Conservation (phyloP, 495 filamentous ascomycete genomes). For the Penicillium coffeae region DNA sequence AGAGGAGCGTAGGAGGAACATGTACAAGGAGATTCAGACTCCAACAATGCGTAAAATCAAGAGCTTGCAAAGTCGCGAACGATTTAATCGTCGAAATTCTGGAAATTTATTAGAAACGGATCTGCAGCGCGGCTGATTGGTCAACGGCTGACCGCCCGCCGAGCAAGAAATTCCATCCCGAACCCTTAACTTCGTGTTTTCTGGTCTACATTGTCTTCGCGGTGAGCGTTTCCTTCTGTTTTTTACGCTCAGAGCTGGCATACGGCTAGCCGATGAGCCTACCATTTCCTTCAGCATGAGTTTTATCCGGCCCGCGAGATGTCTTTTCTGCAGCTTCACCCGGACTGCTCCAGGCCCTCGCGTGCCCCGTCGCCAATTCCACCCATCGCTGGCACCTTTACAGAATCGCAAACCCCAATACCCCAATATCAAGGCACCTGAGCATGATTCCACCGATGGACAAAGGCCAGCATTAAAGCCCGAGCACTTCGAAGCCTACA, state of each 20-base stretch:
- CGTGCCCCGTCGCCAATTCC: conserved; percentile 50
- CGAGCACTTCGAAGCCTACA: conserved; percentile 60
- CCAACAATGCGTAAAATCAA: conserved; percentile 4
- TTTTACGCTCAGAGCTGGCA: conserved; percentile 21
- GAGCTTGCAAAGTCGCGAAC: conserved; percentile 8
- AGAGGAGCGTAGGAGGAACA: conserved; percentile 21
- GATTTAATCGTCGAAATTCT: conserved; percentile 15
- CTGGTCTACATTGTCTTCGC: conserved; percentile 11
- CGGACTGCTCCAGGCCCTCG: conserved; percentile 39
- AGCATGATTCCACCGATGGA: conserved; percentile 16
- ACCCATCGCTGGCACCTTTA: conserved; percentile 39
- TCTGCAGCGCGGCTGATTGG: conserved; percentile 24
- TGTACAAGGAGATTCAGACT: conserved; percentile 7
- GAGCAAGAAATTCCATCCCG: conserved; percentile 31
- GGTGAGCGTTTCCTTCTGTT: conserved; percentile 11
- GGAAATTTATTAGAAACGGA: conserved; percentile 31
- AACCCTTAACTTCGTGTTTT: conserved; percentile 18
- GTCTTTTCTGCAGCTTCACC: conserved; percentile 52
- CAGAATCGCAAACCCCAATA: conserved; percentile 34
- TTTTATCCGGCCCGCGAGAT: conserved; percentile 54
- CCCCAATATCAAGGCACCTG: conserved; percentile 20
- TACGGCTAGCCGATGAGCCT: conserved; percentile 27
- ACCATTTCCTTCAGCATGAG: conserved; percentile 45
- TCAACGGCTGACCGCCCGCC: conserved; percentile 22
- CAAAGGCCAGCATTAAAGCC: conserved; percentile 25